A percentile compares a stretch with the other conserved stretches of the same genome.
Evolutionary conservation across 495 filamentous ascomycete genomes (phyloP).

Genomic region (Penicillium flavigenum): DNA sequence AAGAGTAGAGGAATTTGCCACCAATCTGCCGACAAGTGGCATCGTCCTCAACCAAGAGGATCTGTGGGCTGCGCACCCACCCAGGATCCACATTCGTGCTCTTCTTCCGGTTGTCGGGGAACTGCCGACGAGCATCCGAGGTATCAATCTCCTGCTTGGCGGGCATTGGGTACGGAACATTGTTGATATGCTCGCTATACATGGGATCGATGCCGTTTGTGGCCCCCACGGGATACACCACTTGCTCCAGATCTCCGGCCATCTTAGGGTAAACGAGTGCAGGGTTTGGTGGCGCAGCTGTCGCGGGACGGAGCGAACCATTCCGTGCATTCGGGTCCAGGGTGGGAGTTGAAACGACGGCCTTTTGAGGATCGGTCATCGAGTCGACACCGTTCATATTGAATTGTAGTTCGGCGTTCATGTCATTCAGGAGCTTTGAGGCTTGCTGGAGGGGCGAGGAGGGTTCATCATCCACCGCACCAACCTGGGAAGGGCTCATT

Average conservation of each 20-base stretch:
- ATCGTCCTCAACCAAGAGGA: slow-evolving; percentile 94
- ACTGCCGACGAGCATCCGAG: slow-evolving; percentile 48
- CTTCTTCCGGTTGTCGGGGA: slow-evolving; percentile 63
- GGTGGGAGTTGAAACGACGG: slow-evolving; percentile 43
- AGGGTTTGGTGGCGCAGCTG: slow-evolving; percentile 52
- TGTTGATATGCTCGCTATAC: slow-evolving; percentile 89
- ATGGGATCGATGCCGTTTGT: slow-evolving; percentile 92
- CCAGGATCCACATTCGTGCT: slow-evolving; percentile 68
- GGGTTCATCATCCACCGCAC: slow-evolving; percentile 63
- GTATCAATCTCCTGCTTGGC: slow-evolving; percentile 53
- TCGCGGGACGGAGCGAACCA: slow-evolving; percentile 41
- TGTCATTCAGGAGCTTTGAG: slow-evolving; percentile 80
- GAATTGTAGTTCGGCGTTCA: slow-evolving; percentile 74
- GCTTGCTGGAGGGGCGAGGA: slow-evolving; percentile 84
- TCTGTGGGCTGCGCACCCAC: slow-evolving; percentile 79
- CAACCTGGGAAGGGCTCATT: slow-evolving; percentile 45
- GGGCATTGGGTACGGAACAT: slow-evolving; percentile 80
- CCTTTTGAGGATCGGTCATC: slow-evolving; percentile 69
- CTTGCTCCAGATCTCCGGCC: slow-evolving; percentile 66
- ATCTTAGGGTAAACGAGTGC: slow-evolving; percentile 53
- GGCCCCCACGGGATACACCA: slow-evolving; percentile 88
- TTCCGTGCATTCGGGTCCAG: slow-evolving; percentile 42
- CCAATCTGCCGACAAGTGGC: slow-evolving; percentile 91
- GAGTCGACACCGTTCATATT: slow-evolving; percentile 74
- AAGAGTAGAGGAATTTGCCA: slow-evolving; percentile 86